Evolutionary conservation across 208 protist species (phyloP), one percentile per base, ranked within the genome.

Genomic region (Trypanosoma cruzi): DNA sequence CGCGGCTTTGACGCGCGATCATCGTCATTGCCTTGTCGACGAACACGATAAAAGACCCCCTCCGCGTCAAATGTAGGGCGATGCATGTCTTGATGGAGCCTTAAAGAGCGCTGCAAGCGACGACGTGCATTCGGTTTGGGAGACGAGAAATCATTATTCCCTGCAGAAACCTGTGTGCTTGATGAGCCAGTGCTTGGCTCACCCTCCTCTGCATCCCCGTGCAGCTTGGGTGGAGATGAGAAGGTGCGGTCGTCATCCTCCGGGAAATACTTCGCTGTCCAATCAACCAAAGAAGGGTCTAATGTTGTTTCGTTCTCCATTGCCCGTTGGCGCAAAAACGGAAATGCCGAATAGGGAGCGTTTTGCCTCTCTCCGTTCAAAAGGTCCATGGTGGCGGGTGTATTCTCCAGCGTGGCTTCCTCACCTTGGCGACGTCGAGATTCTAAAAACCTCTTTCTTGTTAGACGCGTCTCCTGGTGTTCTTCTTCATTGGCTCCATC

Each of bases 241-340:
- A 96, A 94, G 6, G 86, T 94, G 50, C 61, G 49, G 20, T 78
- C 59, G 22, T 84, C 79, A 73, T 96, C 92, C 20, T 92, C 87
- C 6, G 92, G 86, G 60, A 88, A 96, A 72, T 92, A 94, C 77
- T 94, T 94, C 40, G 87, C 88, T n/a, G 92, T 93, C 89, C 92
- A 96, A 62, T 96, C 88, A 28, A 96, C 87, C 24, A 96, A 75
- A 14, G 92, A 96, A 0, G 92, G 86, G 62, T 96, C 92, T 11
- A 96, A 75, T 22, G 89, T 81, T 16, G 72, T 28, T 52, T 85
- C 83, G 36, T 87, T 71, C 65, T 94, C 86, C 36, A 94, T 56
- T 3, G 89, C 92, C 7, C 92, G 82, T 57, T 88, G 82, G 13
- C 92, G 84, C 29, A 96, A 66, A 77, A 96, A 96, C 2, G 92